Evolutionary conservation across 2,329 filamentous ascomycete species (phyloP), one percentile per base, ranked within the genome.

Genomic region (Trichoderma guizhouense): DNA sequence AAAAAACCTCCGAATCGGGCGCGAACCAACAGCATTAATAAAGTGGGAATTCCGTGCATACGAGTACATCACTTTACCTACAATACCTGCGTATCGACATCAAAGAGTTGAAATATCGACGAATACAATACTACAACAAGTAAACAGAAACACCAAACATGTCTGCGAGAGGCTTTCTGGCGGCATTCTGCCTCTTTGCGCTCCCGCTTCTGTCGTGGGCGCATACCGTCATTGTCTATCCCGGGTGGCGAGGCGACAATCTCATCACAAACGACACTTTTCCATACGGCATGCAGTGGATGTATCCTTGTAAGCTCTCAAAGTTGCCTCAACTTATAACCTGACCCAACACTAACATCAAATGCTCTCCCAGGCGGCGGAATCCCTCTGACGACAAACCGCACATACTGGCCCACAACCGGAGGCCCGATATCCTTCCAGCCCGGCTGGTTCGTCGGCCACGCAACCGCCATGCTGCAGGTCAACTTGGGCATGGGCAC

Each of bases 361-460:
- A 3, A 47, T 32, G 6, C 12, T 6, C 15, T 11, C 24, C 0
- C 9, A 98, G 95, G 95, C 80, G 96, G 96, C 72, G 96, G 96
- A 73, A 90, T 95, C 84, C 85, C 86, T 60, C 87, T 89, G 43
- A 93, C 93, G 0, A 86, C 83, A 62, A 98, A 99, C 83, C 90
- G 95, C 74, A 97, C 96, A 14, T 93, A 92, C 83, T 98, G 96
- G 96, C 95, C 96, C 18, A 87, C 94, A 64, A 88, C 84, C 30
- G 96, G 96, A 76, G 96, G 96, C 74, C 93, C 94, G 18, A 78
- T 99, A 73, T 88, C 93, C 62, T 87, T 98, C 77, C 95, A 98
- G 79, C 96, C 96, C 0, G 96, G 95, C 78, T 98, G 96, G 96
- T 98, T 98, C 85, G 90, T 91, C 72, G 96, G 96, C 74, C 96